Base-by-base conservation (phyloP, 306 rosid species). In the Gastrolobium villosum region DNA sequence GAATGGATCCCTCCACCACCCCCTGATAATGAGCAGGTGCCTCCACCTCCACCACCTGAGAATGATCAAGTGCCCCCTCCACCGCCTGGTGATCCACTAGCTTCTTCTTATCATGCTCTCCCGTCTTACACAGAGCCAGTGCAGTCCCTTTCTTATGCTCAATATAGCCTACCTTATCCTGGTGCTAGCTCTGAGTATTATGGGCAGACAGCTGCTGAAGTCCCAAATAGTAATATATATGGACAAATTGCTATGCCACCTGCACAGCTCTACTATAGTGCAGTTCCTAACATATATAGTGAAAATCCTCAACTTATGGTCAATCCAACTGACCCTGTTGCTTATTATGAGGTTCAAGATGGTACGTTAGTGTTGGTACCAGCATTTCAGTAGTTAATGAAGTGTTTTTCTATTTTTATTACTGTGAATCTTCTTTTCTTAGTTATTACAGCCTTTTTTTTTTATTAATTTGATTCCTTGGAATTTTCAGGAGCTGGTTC, bases 1-100 rank as follows among this genome's bases (percentile, higher is more conserved):
- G 98, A 93, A 79, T 96, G 99, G 99, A 90, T 95, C 63, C 98
- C 98, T 76, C 99, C 99, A 30, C 99, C 98, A 44, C 99, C 98
- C 5, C 98, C 99, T 53, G 98, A 95, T 67, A 88, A 81, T 67
- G 99, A 95, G 71, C 89, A 49, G 11, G 70, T 87, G 85, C 98
- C 97, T 81, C 99, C 98, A 28, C 98, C 93, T 40, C 99, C 94
- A 20, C 99, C 92, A 14, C 96, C 99, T 20, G 96, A 86, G 61
- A 78, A 81, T 82, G 98, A 92, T 50, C 88, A 80, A 26, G 76
- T 87, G 81, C 97, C 97, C 67, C 98, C 96, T 30, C 97, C 91
- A 31, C 98, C 90, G 1, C 97, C 97, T 36, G 97, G 91, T 66
- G 99, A 93, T 62, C 93, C 90, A 60, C 82, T 86, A 62, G 87